Evolutionary conservation across 1,139 yeast species (phyloP).

Genomic region (Suhomyces terraborum): DNA sequence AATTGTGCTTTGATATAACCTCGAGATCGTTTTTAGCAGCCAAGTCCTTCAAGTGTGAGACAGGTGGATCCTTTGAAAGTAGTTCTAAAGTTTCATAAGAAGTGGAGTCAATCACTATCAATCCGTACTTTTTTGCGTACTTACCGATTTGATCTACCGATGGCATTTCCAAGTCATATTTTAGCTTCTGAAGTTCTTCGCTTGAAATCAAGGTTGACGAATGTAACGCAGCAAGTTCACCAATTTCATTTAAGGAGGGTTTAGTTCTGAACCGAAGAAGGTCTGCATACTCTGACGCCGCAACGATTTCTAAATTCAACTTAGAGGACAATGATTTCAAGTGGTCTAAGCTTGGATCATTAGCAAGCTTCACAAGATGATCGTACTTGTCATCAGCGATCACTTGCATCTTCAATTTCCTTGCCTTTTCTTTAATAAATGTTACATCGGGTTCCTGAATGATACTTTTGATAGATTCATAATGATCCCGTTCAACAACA

Average conservation of each 20-base stretch:
- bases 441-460: slow-evolving; percentile 4
- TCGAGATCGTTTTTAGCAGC: slow-evolving; percentile 18
- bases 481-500: slow-evolving; percentile 4
- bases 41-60: slow-evolving; percentile 25
- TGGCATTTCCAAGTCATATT: slow-evolving; percentile 15
- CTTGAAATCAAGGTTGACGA: slow-evolving; percentile 24
- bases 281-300: slow-evolving; percentile 5
- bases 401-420: background rate
- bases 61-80: slow-evolving; percentile 27
- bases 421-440: slow-evolving; percentile 12
- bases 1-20: slow-evolving; percentile 18
- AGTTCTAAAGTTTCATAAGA: slow-evolving; percentile 13
- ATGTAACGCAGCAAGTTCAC: slow-evolving; percentile 21
- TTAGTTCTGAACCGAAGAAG: slow-evolving; percentile 5
- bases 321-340: slow-evolving; percentile 6
- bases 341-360: slow-evolving; percentile 8
- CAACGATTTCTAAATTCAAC: slow-evolving; percentile 8
- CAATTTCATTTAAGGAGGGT: slow-evolving; percentile 17
- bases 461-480: background rate
- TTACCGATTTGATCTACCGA: slow-evolving; percentile 17
- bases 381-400: slow-evolving; percentile 2
- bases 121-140: slow-evolving; percentile 14
- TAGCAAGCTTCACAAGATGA: slow-evolving; percentile 4
- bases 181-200: slow-evolving; percentile 20
- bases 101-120: slow-evolving; percentile 5